Conservation (phyloP, 306 rosid species). For the Dryas drummondii region DNA sequence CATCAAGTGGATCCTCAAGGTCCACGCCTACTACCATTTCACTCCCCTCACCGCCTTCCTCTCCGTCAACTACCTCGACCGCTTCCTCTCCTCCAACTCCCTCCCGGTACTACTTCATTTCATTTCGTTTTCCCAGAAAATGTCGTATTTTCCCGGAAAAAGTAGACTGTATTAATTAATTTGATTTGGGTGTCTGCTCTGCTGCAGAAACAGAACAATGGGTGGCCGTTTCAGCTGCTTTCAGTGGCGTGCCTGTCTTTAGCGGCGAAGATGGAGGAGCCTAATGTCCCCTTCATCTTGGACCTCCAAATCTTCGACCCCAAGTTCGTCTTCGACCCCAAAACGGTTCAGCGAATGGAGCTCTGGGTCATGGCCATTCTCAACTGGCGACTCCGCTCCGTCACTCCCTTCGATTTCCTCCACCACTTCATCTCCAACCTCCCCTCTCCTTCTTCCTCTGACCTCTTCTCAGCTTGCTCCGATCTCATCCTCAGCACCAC, state of each 20-base stretch:
- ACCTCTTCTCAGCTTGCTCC: slow-evolving; percentile 37
- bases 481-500: slow-evolving; percentile 53
- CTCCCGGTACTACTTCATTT: slow-evolving; percentile 44
- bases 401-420: slow-evolving; percentile 72
- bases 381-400: slow-evolving; percentile 66
- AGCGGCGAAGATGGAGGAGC: slow-evolving; percentile 83
- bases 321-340: slow-evolving; percentile 51
- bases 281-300: slow-evolving; percentile 45
- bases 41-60: slow-evolving; percentile 68
- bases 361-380: slow-evolving; percentile 54
- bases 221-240: slow-evolving; percentile 72
- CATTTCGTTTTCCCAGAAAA: slow-evolving; percentile 12
- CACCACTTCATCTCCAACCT: slow-evolving; percentile 47
- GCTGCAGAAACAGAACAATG: slow-evolving; percentile 26
- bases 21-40: slow-evolving; percentile 47
- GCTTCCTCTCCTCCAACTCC: slow-evolving; percentile 54
- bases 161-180: not conserved
- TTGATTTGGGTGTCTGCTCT: not conserved
- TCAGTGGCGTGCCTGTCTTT: slow-evolving; percentile 75
- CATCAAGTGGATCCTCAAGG: slow-evolving; percentile 79
- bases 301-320: slow-evolving; percentile 63
- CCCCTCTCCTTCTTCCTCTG: slow-evolving; percentile 34
- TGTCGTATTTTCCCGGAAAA: not conserved
- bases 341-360: slow-evolving; percentile 70
- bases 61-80: slow-evolving; percentile 73